These are phyloP conservation scores for Polytolypa hystricis DNA, from an alignment of 2,329 filamentous ascomycete genomes.

Conservation along the genomic window DNA sequence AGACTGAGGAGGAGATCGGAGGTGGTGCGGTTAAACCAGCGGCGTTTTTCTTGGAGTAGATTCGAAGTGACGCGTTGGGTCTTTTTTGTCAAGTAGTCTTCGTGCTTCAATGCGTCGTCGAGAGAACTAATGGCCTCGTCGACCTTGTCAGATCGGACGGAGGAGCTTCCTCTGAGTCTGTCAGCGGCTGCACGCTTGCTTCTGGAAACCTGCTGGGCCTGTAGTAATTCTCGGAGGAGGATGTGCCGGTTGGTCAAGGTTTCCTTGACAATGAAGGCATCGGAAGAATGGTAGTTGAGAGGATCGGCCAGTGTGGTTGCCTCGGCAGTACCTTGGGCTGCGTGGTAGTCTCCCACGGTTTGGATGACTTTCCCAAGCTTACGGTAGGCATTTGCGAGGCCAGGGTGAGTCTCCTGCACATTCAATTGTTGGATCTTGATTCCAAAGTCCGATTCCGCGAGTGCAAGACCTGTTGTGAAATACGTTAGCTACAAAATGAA, in stretches of 20 bases:
- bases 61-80: conserved; percentile 83
- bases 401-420: conserved; percentile 80
- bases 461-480: conserved; percentile 58
- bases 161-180: conserved; percentile 74
- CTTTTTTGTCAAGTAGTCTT: conserved; percentile 72
- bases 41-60: conserved; percentile 74
- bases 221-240: conserved; percentile 79
- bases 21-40: conserved; percentile 80
- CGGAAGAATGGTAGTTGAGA: conserved; percentile 85
- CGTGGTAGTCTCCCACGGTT: conserved; percentile 87
- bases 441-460: conserved; percentile 86
- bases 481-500: conserved; percentile 8
- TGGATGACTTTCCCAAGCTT: conserved; percentile 93
- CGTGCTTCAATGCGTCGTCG: conserved; percentile 74
- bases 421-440: conserved; percentile 80
- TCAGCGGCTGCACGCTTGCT: conserved; percentile 79
- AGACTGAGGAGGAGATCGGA: conserved; percentile 74
- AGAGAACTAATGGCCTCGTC: conserved; percentile 90
- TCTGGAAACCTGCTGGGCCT: conserved; percentile 76
- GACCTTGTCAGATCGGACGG: conserved; percentile 85
- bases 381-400: conserved; percentile 79
- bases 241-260: conserved; percentile 97
- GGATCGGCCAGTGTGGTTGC: conserved; percentile 90
- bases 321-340: conserved; percentile 91
- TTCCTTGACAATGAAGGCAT: conserved; percentile 97